Percentiles rank a stretch among this genome's conserved stretches.
Evolutionary conservation across 495 filamentous ascomycete species (phyloP).

Genomic region (Letharia lupina): DNA sequence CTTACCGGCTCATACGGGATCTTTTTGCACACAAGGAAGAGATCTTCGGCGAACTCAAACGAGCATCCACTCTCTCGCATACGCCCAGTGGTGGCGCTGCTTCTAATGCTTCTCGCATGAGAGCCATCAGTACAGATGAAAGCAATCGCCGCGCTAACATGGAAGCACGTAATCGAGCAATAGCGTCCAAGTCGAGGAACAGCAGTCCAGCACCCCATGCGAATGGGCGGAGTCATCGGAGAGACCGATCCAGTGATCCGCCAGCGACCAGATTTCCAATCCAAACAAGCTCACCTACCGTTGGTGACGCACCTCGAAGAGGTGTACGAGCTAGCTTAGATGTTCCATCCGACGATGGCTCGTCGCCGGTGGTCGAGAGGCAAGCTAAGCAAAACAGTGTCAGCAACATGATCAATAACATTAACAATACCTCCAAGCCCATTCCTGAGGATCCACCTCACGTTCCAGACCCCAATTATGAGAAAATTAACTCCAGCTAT

Average conservation of each 20-base stretch:
- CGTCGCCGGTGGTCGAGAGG: slow-evolving; percentile 24
- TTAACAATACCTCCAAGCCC: slow-evolving; percentile 28
- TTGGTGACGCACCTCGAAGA: slow-evolving; percentile 40
- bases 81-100: slow-evolving; percentile 41
- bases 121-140: slow-evolving; percentile 92
- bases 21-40: slow-evolving; percentile 87
- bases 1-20: slow-evolving; percentile 85
- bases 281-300: slow-evolving; percentile 52
- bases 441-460: slow-evolving; percentile 17
- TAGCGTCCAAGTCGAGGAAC: slow-evolving; percentile 65
- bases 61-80: slow-evolving; percentile 63
- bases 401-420: slow-evolving; percentile 32
- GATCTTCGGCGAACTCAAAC: slow-evolving; percentile 95
- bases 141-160: slow-evolving; percentile 88
- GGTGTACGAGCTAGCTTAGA: slow-evolving; percentile 50
- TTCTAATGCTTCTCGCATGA: slow-evolving; percentile 45
- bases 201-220: slow-evolving; percentile 61
- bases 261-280: slow-evolving; percentile 78
- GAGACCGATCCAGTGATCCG: slow-evolving; percentile 74
- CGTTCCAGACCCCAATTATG: slow-evolving; percentile 26
- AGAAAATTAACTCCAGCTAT: slow-evolving; percentile 28
- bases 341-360: slow-evolving; percentile 42
- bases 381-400: slow-evolving; percentile 31
- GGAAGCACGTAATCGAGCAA: slow-evolving; percentile 81
- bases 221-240: slow-evolving; percentile 43